Percentiles rank a stretch among this genome's conserved stretches.
Evolutionary conservation across 1,284 basidiomycete genomes (phyloP).

Genomic region (Marasmius sp.): DNA sequence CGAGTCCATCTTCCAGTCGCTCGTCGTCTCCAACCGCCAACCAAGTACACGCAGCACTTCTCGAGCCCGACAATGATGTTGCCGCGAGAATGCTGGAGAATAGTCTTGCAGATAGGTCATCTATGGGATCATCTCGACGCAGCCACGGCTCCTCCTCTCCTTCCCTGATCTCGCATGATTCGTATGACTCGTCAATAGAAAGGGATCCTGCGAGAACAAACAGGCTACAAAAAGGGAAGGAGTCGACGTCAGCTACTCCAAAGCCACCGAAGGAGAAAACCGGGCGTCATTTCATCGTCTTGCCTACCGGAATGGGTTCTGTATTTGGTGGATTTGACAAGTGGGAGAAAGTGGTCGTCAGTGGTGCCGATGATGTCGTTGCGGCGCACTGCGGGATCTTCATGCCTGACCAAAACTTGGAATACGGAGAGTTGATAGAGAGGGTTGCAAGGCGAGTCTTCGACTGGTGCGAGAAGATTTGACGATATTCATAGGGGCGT

Average conservation of each 20-base stretch:
- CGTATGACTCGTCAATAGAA: background rate
- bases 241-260: conserved; percentile 18
- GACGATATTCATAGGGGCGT: background rate
- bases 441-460: conserved; percentile 42
- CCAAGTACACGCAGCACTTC: background rate
- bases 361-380: conserved; percentile 52
- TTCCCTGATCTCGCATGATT: background rate
- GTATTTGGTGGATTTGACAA: conserved; percentile 40
- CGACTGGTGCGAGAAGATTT: conserved; percentile 37
- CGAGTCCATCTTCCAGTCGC: too few species aligned
- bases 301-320: conserved; percentile 42
- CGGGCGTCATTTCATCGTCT: conserved; percentile 48
- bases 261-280: conserved; percentile 22
- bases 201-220: conserved; percentile 1
- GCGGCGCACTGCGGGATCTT: conserved; percentile 57
- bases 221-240: background rate
- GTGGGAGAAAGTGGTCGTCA: conserved; percentile 51
- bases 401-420: conserved; percentile 46
- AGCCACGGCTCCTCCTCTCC: background rate
- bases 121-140: conserved; percentile 23
- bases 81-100: conserved; percentile 14
- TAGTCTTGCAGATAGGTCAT: conserved; percentile 34
- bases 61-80: conserved; percentile 9
- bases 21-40: background rate
- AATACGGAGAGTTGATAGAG: conserved; percentile 47